Evolutionary conservation across 2,329 filamentous ascomycete genomes (phyloP), one percentile per base, ranked within the genome.

Genomic region (Sordariomycetes sp.): DNA sequence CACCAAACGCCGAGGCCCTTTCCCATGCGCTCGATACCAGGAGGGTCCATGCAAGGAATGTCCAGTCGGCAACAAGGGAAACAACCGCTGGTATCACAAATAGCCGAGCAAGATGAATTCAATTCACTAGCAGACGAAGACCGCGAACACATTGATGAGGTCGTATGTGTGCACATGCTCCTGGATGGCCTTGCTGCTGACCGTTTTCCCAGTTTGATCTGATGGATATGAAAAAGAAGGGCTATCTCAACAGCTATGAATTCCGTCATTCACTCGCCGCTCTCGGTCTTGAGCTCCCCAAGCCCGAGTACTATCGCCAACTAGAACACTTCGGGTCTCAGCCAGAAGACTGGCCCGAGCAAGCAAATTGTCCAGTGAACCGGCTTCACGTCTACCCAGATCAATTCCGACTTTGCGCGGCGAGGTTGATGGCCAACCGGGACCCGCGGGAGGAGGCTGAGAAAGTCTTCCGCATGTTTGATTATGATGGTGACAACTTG

Each of bases 171-270:
- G 4, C n/a, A 17, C 17, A 15, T 9, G 12, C 27, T 10, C 10
- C 10, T 29, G 7, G 4, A 29, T 29, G 27, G 15, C 9, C 15
- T 10, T 4, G 15, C 18, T 9, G n/a, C 28, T 18, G 7, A 30
- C 8, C 17, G 20, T 8, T 14, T 14, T 20, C 2, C 27, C 44
- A 94, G 83, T 96, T 96, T 61, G 80, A 81, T 41, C 79, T 96
- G 44, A 96, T 98, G 70, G 92, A 96, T 58, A 82, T 94, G 51
- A 90, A 96, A 69, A 90, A 93, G 57, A 88, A 96, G 64, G 75
- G 80, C 30, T 79, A 84, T 59, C 86, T 98, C 53, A 90, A 96
- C 66, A 96, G 94, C 68, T 92, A 96, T 64, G 92, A 98, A 63
- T 85, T 96, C 56, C 90, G 92, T 60, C 92, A 96, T 63, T 87